Evolutionary conservation across 768 basidiomycete species (phyloP), one percentile per base, ranked within the genome.

Genomic region (Trametes cubensis): DNA sequence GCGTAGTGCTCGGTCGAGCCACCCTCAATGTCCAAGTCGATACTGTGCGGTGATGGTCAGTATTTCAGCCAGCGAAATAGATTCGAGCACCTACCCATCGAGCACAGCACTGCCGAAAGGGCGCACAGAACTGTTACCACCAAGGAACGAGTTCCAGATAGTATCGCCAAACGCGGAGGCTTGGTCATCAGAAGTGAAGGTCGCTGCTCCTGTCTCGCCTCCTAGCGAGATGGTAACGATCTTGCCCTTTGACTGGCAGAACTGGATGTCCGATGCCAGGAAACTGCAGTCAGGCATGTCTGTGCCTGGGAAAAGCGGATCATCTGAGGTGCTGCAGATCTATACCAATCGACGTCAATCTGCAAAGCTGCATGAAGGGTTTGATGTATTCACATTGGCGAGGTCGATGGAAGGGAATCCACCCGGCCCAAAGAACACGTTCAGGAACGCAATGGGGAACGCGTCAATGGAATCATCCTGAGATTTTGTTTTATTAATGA

Each of bases 21-120:
- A n/a, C 85, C 83, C 73, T 91, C 89, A 63, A 92, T 88, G 70
- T 90, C 89, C 34, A 92, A 78, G 71, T 92, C 89, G 63, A 90
- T 66, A 26, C 76, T 76, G 45, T 3, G 7, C 18, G n/a, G 13
- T 4, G 20, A 58, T 28, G 65, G 55, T 7, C 17, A 23, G n/a
- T 4, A 1, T 13, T 1, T 30, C 34, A 34, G 13, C 2, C 41
- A 5, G 2, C 21, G 34, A 17, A 30, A 18, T 49, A 13, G 26
- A 28, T n/a, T 28, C 7, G 20, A 11, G 34, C 14, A 65, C 71
- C 14, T 45, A 89, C 88, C 90, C 90, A 66, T 91, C 89, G 23
- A 92, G 77, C 50, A 90, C 80, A 3, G 88, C 90, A 61, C 66
- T 73, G 25, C 90, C 90, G 66, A 92, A 92, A 0, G 89, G 90